Evolutionary conservation across 768 basidiomycete species (phyloP), one percentile per base, ranked within the genome.

Genomic region (Erythrobasidium yunnanense): DNA sequence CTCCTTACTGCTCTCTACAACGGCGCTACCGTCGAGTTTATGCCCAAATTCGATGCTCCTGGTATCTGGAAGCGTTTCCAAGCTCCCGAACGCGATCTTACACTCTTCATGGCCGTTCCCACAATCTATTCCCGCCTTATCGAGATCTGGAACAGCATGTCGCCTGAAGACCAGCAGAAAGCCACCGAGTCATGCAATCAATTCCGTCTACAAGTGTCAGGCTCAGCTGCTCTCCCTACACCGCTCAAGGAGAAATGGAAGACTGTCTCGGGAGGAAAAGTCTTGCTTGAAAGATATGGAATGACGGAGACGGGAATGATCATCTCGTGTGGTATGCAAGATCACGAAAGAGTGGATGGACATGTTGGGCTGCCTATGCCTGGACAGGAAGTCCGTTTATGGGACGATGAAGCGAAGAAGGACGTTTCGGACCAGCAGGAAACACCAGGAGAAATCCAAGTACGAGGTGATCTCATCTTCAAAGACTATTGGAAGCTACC

Each of bases 31-130:
- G 72, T 73, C 29, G 74, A 75, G 66, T 60, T 75, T 17, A 72
- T 72, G 71, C 54, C 69, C 32, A 69, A 70, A 49, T 73, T 75
- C 45, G 72, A 73, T 49, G 71, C 72, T 3, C 68, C 69, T 18
- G 69, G 65, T 51, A 71, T 75, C 52, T 75, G 74, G 74, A 58
- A 68, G 20, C 57, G 74, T 34, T 74, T 69, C 70, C 56, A 65
- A 32, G 60, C 66, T 1, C 20, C 58, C 3, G 51, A 66, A 50
- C 71, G 68, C 29, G 71, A 71, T 4, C 70, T 75, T 29, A 70
- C 73, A 0, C 68, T 75, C 63, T 74, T 74, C 68, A 73, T 73
- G 66, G 74, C 72, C 27, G 74, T 75, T 2, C 74, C 74, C 1
- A 75, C 74, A 1, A 71, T 74, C 6, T 73, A 73, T 67, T 72